Conservation (phyloP, 2,329 filamentous ascomycete species). For the Talaromyces marneffei region DNA sequence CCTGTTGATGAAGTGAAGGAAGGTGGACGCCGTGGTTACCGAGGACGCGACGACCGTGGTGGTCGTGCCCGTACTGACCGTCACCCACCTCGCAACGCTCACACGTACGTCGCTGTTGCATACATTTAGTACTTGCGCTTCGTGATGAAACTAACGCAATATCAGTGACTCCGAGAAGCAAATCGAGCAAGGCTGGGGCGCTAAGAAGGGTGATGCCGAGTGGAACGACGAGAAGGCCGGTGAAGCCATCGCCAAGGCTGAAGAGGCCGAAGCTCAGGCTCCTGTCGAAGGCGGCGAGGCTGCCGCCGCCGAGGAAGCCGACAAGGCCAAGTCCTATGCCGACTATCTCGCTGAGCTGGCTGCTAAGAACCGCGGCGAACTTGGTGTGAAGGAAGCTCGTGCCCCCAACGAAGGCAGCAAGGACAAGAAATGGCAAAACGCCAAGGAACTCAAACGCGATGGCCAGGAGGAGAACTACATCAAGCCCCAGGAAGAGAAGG, state of each 20-base stretch:
- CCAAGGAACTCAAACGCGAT: constrained; percentile 58
- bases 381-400: constrained; percentile 65
- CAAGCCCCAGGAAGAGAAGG: constrained; percentile 66
- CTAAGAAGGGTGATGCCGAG: constrained; percentile 72
- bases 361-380: constrained; percentile 66
- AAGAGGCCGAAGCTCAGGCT: constrained; percentile 65
- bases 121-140: neutral
- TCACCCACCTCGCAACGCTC: constrained; percentile 53
- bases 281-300: constrained; percentile 41
- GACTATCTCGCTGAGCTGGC: constrained; percentile 77
- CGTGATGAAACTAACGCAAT: constrained; percentile 22
- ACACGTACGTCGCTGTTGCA: constrained; percentile 46
- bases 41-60: constrained; percentile 58
- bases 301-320: constrained; percentile 46
- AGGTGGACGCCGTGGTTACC: constrained; percentile 40
- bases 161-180: constrained; percentile 42
- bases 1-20: constrained; percentile 62
- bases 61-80: constrained; percentile 53
- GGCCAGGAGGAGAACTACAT: constrained; percentile 68
- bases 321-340: constrained; percentile 83
- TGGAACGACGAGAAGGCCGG: constrained; percentile 87
- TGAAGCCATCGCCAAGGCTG: constrained; percentile 78
- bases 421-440: constrained; percentile 90
- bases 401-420: constrained; percentile 89
- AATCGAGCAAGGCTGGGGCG: constrained; percentile 81